Conservation (phyloP, 208 protist genomes). For the Acanthamoeba comandoni region DNA sequence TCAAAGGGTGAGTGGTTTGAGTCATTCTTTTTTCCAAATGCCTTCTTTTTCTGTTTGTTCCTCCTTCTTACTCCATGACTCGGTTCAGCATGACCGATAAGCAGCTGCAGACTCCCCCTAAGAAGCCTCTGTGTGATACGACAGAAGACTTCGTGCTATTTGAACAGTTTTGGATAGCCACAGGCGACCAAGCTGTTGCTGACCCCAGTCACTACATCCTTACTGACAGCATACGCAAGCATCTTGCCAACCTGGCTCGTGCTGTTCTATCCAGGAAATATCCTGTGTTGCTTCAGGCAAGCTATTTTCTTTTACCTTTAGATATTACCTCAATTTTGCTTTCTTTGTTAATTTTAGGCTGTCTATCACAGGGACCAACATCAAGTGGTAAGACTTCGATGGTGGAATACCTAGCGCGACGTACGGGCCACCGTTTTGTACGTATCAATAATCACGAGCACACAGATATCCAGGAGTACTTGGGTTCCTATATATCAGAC, state of each 20-base stretch:
- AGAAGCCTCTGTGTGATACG: constrained; percentile 81
- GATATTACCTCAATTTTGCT: background rate
- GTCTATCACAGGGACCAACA: constrained; percentile 92
- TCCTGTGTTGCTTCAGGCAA: constrained; percentile 96
- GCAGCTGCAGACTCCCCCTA: constrained; percentile 86
- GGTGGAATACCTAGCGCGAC: constrained; percentile 98
- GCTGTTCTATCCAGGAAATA: constrained; percentile 93
- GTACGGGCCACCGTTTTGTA: constrained; percentile 98
- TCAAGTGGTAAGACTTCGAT: constrained; percentile 99
- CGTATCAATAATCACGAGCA: constrained; percentile 99
- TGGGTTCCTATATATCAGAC: constrained; percentile 97
- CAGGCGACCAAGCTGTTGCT: constrained; percentile 57
- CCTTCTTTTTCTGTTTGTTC: background rate
- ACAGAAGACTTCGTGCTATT: constrained; percentile 90
- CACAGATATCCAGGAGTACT: constrained; percentile 99
- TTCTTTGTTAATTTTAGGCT: constrained; percentile 54
- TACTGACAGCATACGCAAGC: constrained; percentile 93
- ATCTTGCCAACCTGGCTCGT: constrained; percentile 95
- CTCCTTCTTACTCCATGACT: too few relatives aligned
- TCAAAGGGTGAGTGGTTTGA: constrained; percentile 24
- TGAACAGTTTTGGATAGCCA: constrained; percentile 95
- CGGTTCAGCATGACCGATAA: constrained; percentile 90
- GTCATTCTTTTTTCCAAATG: background rate
- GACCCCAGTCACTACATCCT: constrained; percentile 95
- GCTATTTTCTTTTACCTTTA: background rate